A percentile compares a stretch with the other conserved stretches of the same genome.
Evolutionary conservation across 306 rosid genomes (phyloP).

Genomic region (Geum urbanum): DNA sequence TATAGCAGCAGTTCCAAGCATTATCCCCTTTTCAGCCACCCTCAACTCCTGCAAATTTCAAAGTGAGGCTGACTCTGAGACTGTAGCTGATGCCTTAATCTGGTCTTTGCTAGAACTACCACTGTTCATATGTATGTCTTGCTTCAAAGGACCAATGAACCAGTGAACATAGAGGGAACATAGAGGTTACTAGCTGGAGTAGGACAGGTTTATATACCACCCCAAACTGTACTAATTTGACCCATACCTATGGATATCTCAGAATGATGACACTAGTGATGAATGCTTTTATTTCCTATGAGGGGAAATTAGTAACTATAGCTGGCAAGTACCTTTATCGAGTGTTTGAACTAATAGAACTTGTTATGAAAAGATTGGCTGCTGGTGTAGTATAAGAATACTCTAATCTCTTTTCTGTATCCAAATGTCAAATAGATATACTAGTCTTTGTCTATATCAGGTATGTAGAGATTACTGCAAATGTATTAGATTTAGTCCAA

Average conservation of each 20-base stretch:
- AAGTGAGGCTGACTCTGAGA: too few relatives aligned
- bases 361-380: background rate
- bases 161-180: too few relatives aligned
- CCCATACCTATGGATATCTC: background rate
- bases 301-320: background rate
- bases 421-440: background rate
- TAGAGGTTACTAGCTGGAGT: too few relatives aligned
- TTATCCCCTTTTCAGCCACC: too few relatives aligned
- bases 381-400: background rate
- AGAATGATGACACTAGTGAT: background rate
- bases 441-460: background rate
- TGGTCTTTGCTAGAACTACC: too few relatives aligned
- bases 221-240: background rate
- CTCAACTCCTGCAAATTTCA: too few relatives aligned
- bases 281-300: background rate
- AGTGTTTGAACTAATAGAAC: background rate
- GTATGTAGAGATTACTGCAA: background rate
- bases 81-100: too few relatives aligned
- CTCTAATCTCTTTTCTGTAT: background rate
- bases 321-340: background rate
- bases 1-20: too few relatives aligned
- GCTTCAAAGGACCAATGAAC: too few relatives aligned
- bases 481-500: background rate
- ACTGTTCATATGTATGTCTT: too few relatives aligned
- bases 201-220: background rate